These are phyloP conservation scores for Alloteropsis angusta DNA, from an alignment of 202 grass and related monocot genomes.

Conservation along the genomic window DNA sequence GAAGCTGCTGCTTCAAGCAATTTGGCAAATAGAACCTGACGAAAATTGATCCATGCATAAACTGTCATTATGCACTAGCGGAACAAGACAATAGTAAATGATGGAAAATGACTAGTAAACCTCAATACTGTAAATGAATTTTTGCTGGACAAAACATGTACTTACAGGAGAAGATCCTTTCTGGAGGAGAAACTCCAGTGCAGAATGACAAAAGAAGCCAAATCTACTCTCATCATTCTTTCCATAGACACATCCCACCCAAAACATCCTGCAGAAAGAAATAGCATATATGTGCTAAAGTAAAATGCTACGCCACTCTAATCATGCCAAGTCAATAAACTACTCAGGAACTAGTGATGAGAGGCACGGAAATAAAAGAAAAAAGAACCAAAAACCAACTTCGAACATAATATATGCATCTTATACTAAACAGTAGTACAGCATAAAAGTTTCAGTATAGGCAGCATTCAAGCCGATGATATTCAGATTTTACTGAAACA, in stretches of 20 bases:
- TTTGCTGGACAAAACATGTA: neutral
- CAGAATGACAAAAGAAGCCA: constrained; percentile 85
- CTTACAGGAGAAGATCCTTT: constrained; percentile 72
- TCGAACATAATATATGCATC: no score
- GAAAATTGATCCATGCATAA: neutral
- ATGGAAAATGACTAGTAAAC: neutral
- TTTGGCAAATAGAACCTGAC: neutral
- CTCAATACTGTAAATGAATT: neutral
- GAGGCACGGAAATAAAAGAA: neutral
- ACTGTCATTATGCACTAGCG: neutral
- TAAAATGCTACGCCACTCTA: neutral
- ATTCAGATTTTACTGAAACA: constrained; percentile 1
- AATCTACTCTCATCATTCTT: constrained; percentile 82
- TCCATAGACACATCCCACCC: constrained; percentile 82
- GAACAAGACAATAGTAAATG: neutral
- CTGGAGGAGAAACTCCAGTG: constrained; percentile 78
- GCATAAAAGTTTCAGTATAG: neutral
- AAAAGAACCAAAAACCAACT: no score
- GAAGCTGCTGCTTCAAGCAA: neutral
- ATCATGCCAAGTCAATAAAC: neutral
- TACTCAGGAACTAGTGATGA: neutral
- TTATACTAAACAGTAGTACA: neutral
- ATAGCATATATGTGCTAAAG: neutral
- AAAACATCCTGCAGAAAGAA: constrained; percentile 80
- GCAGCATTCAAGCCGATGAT: neutral